These are phyloP conservation scores for Gossypium rotundifolium DNA, from an alignment of 345 rosid species.

Conservation along the genomic window DNA sequence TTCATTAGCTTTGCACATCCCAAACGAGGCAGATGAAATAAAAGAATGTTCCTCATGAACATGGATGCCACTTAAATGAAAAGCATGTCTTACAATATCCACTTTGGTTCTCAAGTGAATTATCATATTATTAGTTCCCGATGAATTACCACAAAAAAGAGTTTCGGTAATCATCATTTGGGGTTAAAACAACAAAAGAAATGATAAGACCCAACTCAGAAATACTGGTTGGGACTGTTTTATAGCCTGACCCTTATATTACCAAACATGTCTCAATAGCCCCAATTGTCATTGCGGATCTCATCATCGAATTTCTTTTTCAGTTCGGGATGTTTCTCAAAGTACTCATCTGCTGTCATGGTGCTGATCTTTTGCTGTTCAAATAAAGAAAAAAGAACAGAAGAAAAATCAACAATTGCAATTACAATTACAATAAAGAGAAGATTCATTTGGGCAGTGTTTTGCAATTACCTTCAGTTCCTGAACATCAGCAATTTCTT, in stretches of 20 bases:
- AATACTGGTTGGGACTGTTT: neutral
- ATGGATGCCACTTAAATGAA: neutral
- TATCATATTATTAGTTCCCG: neutral
- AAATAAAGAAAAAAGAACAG: neutral
- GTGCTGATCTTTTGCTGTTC: constrained; percentile 87
- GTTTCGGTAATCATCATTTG: constrained; percentile 2
- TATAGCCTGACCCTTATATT: neutral
- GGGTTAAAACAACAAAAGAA: constrained; percentile 4
- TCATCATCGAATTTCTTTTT: constrained; percentile 95
- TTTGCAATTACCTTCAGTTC: constrained; percentile 67
- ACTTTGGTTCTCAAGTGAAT: neutral
- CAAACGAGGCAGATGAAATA: neutral
- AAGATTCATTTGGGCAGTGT: neutral
- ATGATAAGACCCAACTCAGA: neutral
- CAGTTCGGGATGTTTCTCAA: constrained; percentile 89
- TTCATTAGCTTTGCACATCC: neutral
- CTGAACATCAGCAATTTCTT: constrained; percentile 79
- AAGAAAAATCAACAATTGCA: neutral
- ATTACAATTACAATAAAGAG: neutral
- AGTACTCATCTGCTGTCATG: constrained; percentile 98
- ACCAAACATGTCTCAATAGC: constrained; percentile 47
- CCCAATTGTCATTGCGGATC: constrained; percentile 94
- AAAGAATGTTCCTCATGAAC: neutral
- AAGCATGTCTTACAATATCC: neutral
- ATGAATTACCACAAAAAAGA: constrained; percentile 8